These are phyloP conservation scores for Colletotrichum sp. DNA, from an alignment of 2,329 filamentous ascomycete species.

Conservation along the genomic window DNA sequence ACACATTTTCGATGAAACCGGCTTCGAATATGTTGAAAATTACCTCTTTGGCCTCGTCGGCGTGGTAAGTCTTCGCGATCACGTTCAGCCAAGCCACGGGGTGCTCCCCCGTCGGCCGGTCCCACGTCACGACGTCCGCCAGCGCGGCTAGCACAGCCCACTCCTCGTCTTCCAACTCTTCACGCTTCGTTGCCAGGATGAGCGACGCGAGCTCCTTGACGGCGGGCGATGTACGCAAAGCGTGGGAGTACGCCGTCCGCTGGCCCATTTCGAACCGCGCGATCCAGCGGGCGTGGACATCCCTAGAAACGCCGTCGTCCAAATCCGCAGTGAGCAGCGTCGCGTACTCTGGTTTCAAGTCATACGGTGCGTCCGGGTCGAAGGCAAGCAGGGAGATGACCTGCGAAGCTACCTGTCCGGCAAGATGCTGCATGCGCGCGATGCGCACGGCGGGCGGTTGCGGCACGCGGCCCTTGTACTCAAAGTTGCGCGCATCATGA, in stretches of 20 bases:
- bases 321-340: not conserved
- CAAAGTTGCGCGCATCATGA: not conserved
- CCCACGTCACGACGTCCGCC: not conserved
- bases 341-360: not conserved
- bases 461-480: not conserved
- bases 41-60: not conserved
- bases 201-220: not conserved
- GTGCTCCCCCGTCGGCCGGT: not conserved
- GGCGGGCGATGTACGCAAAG: fast-evolving
- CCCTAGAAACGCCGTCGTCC: not conserved
- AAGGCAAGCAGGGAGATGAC: not conserved
- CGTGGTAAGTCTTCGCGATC: not conserved
- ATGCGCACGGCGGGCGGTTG: not conserved
- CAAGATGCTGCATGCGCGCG: not conserved
- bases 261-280: not conserved
- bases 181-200: not conserved
- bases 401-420: not conserved
- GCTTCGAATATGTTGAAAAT: not conserved
- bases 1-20: not conserved
- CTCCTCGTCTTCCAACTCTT: not conserved
- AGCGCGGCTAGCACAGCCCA: not conserved
- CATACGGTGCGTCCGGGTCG: not conserved
- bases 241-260: not conserved
- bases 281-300: not conserved
- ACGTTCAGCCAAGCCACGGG: not conserved